phyloP scores from a whole-genome alignment of 78 protist genomes.

The Dictyostelium brefeldianum region DNA sequence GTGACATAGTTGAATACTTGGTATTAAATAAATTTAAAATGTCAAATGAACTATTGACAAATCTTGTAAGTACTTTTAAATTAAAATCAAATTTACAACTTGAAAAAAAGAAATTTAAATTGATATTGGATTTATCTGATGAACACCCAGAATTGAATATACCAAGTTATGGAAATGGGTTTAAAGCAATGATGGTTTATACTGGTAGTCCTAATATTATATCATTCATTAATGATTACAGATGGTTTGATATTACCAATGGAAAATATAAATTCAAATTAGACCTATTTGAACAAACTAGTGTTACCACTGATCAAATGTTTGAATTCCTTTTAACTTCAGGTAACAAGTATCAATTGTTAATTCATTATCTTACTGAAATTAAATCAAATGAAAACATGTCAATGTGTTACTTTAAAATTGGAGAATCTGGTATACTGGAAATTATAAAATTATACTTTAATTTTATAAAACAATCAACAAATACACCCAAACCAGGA shows the following conservation, averaged over 20 bases:
- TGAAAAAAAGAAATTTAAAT: neutral
- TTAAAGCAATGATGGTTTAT: neutral
- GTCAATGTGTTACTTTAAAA: neutral
- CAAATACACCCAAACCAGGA: too few relatives aligned
- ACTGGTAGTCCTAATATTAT: neutral
- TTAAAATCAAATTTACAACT: neutral
- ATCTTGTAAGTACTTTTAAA: neutral
- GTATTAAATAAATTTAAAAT: neutral
- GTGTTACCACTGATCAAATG: neutral
- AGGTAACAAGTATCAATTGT: neutral
- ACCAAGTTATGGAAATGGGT: neutral
- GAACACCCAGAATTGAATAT: too few relatives aligned
- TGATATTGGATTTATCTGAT: neutral
- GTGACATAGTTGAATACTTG: neutral
- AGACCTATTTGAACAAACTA: neutral
- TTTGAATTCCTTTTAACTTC: neutral
- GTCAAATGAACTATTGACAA: neutral
- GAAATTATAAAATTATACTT: neutral
- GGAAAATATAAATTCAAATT: neutral
- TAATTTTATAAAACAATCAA: neutral
- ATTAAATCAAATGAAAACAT: neutral
- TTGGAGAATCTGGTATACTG: neutral
- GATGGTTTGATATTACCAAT: neutral
- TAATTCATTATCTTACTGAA: neutral
- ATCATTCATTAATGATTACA: conserved; percentile 3